A percentile compares a stretch with the other conserved stretches of the same genome.
These are phyloP conservation scores for Neospermospora avenae DNA, from an alignment of 2,329 filamentous ascomycete genomes.

Conservation along the genomic window DNA sequence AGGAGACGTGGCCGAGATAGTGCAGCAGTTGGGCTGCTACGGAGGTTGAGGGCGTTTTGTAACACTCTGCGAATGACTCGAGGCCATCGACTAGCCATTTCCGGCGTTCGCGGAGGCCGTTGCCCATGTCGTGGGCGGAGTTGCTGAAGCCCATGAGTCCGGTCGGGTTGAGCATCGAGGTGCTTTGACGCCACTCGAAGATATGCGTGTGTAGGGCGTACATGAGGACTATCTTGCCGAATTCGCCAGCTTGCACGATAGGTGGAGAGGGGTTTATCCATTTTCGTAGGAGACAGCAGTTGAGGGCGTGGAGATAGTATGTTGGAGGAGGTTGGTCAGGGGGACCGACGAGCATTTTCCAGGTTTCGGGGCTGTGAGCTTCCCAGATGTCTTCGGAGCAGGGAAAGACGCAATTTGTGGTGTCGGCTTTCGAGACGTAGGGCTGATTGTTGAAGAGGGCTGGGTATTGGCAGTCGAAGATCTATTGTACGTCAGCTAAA, in stretches of 20 bases:
- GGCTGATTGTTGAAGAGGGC: slow-evolving; percentile 32
- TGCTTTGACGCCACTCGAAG: slow-evolving; percentile 32
- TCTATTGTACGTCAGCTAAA: slow-evolving; percentile 17
- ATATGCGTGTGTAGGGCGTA: slow-evolving; percentile 33
- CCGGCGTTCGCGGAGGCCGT: slow-evolving; percentile 26
- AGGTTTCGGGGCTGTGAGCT: slow-evolving; percentile 22
- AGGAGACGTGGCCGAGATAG: slow-evolving; percentile 26
- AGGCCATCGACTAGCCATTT: slow-evolving; percentile 29
- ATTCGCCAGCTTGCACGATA: slow-evolving; percentile 22
- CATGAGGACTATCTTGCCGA: slow-evolving; percentile 30
- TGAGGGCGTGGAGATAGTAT: slow-evolving; percentile 31
- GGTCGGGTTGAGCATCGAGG: slow-evolving; percentile 32
- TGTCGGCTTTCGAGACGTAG: slow-evolving; percentile 32
- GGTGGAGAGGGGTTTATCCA: slow-evolving; percentile 31
- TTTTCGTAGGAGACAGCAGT: slow-evolving; percentile 30
- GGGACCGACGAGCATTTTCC: slow-evolving; percentile 27
- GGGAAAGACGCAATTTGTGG: slow-evolving; percentile 32
- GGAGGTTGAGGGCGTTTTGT: slow-evolving; percentile 13
- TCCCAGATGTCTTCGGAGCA: slow-evolving; percentile 30
- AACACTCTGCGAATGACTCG: slow-evolving; percentile 30
- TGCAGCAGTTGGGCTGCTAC: slow-evolving; percentile 25
- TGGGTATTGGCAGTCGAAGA: slow-evolving; percentile 32
- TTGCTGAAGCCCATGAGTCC: slow-evolving; percentile 30
- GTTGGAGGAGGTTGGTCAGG: slow-evolving; percentile 23
- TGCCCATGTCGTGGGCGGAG: slow-evolving; percentile 27